Conservation (phyloP, 2,329 filamentous ascomycete genomes). For the Botrytis hyacinthi region DNA sequence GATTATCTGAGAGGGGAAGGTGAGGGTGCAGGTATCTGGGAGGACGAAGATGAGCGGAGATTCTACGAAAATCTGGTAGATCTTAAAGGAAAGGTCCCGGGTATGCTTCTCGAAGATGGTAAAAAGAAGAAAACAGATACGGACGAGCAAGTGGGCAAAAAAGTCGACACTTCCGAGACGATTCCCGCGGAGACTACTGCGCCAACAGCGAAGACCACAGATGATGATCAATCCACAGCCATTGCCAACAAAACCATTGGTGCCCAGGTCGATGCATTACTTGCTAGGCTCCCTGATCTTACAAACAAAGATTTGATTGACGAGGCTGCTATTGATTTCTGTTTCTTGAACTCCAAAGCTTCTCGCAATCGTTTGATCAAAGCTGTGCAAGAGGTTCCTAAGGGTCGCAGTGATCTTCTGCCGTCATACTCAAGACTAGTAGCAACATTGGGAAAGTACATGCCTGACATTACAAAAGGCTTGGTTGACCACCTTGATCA, state of each 20-base stretch:
- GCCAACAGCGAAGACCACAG: conserved; percentile 48
- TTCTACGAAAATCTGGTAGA: conserved; percentile 98
- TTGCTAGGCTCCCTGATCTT: conserved; percentile 84
- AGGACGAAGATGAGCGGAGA: conserved; percentile 94
- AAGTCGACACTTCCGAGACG: conserved; percentile 54
- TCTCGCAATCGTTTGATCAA: conserved; percentile 93
- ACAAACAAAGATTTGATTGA: conserved; percentile 91
- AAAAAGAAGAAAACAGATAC: conserved; percentile 88
- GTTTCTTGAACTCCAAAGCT: conserved; percentile 96
- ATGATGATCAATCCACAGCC: conserved; percentile 84
- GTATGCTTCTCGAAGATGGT: conserved; percentile 86
- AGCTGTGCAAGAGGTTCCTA: conserved; percentile 89
- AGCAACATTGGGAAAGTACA: conserved; percentile 88
- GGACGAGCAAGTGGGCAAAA: conserved; percentile 82
- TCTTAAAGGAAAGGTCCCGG: conserved; percentile 91
- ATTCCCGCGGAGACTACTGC: conserved; percentile 44
- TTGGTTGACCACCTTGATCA: conserved; percentile 91
- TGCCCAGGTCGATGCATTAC: conserved; percentile 88
- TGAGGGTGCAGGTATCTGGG: conserved; percentile 94
- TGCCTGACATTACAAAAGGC: conserved; percentile 90
- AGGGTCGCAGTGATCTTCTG: conserved; percentile 85
- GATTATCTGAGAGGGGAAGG: conserved; percentile 89
- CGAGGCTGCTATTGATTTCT: conserved; percentile 92
- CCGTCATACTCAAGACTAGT: conserved; percentile 90
- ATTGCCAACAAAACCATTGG: conserved; percentile 98